phyloP scores from a whole-genome alignment of 2,329 filamentous ascomycete species.

The Calonectria multiphialidica region DNA sequence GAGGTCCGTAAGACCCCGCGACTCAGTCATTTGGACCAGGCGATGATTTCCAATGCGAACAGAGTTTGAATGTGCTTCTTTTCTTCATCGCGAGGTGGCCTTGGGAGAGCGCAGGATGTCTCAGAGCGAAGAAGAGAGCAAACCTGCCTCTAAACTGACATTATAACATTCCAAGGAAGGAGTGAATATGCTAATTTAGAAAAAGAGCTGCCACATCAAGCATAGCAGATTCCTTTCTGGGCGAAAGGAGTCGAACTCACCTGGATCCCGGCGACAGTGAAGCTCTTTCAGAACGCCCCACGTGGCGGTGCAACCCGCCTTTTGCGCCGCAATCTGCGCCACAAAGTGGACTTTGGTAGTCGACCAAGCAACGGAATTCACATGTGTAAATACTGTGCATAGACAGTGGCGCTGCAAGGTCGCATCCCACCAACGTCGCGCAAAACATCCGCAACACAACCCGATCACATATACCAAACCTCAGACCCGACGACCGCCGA shows the following conservation, averaged over 20 bases:
- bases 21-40: conserved; percentile 54
- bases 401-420: conserved; percentile 3
- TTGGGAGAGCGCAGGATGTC: conserved; percentile 34
- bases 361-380: conserved; percentile 46
- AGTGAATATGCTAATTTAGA: neutral
- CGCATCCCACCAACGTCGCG: conserved; percentile 12
- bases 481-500: too few species aligned
- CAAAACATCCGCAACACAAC: neutral
- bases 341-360: conserved; percentile 21
- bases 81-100: conserved; percentile 50
- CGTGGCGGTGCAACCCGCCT: conserved; percentile 42
- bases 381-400: conserved; percentile 38
- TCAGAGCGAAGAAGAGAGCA: conserved; percentile 31
- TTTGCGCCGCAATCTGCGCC: conserved; percentile 39
- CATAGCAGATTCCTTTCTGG: conserved; percentile 14
- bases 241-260: conserved; percentile 10
- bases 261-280: conserved; percentile 25
- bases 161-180: conserved; percentile 19
- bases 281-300: conserved; percentile 40
- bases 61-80: conserved; percentile 39
- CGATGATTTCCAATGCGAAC: conserved; percentile 45
- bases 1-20: conserved; percentile 46
- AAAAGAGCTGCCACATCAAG: conserved; percentile 11
- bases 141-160: conserved; percentile 31
- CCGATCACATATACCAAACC: neutral